Base-by-base conservation (phyloP, 208 protist species). In the Strigomonas galati region DNA sequence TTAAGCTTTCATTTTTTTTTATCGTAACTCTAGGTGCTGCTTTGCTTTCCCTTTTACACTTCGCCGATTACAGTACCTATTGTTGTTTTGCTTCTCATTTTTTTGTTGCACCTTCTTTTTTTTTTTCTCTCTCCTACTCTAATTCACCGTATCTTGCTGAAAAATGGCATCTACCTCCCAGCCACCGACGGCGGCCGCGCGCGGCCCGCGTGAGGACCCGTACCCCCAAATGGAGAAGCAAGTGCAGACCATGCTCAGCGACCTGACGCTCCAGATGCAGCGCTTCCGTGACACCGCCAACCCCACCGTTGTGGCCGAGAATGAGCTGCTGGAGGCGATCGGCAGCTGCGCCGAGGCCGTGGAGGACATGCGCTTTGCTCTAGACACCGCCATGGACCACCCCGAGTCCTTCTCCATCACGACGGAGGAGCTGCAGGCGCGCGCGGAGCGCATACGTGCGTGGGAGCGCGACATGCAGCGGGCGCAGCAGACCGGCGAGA, bases 171-270 rank as follows among this genome's bases (percentile, higher is more conserved):
- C 26, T 58, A 9, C 56, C 19, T 56, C 32, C 31, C 44, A 48
- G 49, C 37, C 59, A 3, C 21, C 62, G 10, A 58, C 59, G 0
- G 24, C 55, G 17, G 32, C 40, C 1, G 24, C 28, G 32, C 35
- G 35, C 35, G 35, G 35, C 7, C 35, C 4, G 24, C 77, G 79
- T 35, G 85, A 90, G 66, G 85, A 94, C 55, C 85, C 89, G 30
- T 94, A 85, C 85, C 85, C 81, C 17, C 70, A 82, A 59, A 91
- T 94, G 83, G 85, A 91, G 78, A 78, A 77, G 55, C 80, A 94
- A 54, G 80, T 94, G 1, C 79, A 78, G 63, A 71, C 72, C 30
- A 85, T 91, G 73, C 65, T 94, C 46, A 74, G 75, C 17, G 79
- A 87, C n/a, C 58, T 94, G 52, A 62, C 71, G 4, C 28, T 84